Base-by-base conservation (phyloP, 2,329 filamentous ascomycete species). In the Fusarium oligoseptatum region DNA sequence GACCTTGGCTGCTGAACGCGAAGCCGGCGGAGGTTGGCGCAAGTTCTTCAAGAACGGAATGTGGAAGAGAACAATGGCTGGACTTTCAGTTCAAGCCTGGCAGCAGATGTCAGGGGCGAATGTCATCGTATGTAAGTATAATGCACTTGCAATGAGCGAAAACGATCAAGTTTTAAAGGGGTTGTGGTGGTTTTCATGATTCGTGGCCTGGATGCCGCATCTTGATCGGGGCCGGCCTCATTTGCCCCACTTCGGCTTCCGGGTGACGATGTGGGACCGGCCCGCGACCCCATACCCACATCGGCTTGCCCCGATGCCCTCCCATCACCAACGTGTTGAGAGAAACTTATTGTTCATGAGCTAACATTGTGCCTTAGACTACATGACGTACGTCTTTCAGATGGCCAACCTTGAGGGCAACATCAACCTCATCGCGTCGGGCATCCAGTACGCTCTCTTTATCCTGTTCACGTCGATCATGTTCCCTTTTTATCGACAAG, bases 401-500 rank as follows among this genome's bases (percentile, higher is more conserved):
- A 79, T 79, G 78, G 77, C 78, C 10, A 77, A 77, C 14, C 75
- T 79, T 9, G 55, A 67, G 6, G 73, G 78, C 20, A 86, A 87
- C 70, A 81, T 85, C 66, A 87, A 87, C 57, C 81, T 88, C 14
- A 83, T 87, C 71, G 87, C 86, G 2, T 85, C 87, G 1, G 85
- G 84, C 17, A 85, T 89, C 36, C 86, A 88, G 77, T 88, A 88
- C 68, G 86, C 86, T 15, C 83, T 88, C 52, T 87, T 88, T 76
- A 82, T 88, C 41, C 80, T 85, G 39, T 87, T 86, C 36, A 88
- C 86, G 2, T 81, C 84, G 4, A 72, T 84, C 60, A 86, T 87
- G 77, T 85, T 65, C 83, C 87, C 34, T 85, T 85, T 70, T 85
- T 70, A 87, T 89, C 60, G 87, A 89, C 70, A 83, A 80, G 17